Percentiles rank a stretch among this genome's conserved stretches.
phyloP scores from a whole-genome alignment of 2,329 filamentous ascomycete genomes.

The Paradendryphiella salina region DNA sequence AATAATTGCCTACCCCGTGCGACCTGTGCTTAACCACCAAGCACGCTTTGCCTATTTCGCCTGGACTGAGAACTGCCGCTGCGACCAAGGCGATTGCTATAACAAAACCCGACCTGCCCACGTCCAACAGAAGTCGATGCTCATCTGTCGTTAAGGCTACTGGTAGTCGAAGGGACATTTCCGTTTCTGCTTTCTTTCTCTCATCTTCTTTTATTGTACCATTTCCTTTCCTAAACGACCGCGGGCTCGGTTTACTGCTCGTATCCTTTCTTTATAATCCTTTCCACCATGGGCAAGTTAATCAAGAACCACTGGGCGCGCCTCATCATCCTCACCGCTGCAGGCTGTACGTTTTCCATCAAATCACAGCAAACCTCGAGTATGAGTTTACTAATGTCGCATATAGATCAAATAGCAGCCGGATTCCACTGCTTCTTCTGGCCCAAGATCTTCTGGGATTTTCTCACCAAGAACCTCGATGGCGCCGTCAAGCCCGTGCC shows the following conservation, averaged over 20 bases:
- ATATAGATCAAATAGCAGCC: conserved; percentile 79
- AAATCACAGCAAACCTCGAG: background rate
- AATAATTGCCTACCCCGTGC: conserved; percentile 7
- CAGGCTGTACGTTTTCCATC: conserved; percentile 63
- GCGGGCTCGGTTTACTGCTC: conserved; percentile 37
- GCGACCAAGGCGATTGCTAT: conserved; percentile 29
- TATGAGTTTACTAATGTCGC: conserved; percentile 5
- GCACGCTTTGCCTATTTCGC: conserved; percentile 19
- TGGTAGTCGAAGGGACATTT: conserved; percentile 42
- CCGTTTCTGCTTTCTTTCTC: conserved; percentile 8
- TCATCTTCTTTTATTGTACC: conserved; percentile 11
- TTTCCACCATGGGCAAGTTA: conserved; percentile 78
- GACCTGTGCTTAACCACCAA: conserved; percentile 29
- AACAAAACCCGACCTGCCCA: conserved; percentile 39
- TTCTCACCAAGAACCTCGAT: conserved; percentile 88
- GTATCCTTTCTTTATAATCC: conserved; percentile 36
- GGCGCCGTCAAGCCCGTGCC: conserved; percentile 84
- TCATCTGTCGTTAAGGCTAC: conserved; percentile 41
- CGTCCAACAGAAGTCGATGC: conserved; percentile 31
- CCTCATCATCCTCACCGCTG: conserved; percentile 86
- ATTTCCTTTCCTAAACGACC: conserved; percentile 24
- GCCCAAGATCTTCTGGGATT: conserved; percentile 99
- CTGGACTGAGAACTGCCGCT: conserved; percentile 17
- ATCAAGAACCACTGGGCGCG: conserved; percentile 99
- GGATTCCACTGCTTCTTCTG: conserved; percentile 90